Evolutionary conservation across 208 protist genomes (phyloP), one percentile per base, ranked within the genome.

Genomic region (Novymonas esmeraldas): DNA sequence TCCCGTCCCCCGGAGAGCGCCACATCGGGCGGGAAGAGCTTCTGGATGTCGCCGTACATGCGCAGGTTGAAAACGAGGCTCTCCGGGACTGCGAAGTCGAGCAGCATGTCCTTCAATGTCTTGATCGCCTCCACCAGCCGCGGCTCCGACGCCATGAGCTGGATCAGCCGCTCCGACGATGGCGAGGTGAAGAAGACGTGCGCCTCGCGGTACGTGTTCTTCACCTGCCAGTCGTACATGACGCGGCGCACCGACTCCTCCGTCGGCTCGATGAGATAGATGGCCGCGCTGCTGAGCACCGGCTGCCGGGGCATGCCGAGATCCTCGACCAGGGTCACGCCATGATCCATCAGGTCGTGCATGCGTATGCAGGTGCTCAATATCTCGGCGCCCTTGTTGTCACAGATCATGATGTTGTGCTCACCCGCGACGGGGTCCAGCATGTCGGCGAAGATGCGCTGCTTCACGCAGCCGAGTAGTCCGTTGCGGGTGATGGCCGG

Each of bases 331-430:
- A 93, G 73, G 18, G 83, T 84, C 11, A 93, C 76, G 52, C 82
- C 84, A 60, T 91, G 84, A 42, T 81, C 79, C 84, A 92, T 89
- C 42, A 95, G 64, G 44, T 95, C 86, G 62, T 90, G 73, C 76
- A 95, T 86, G 62, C 84, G 82, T 39, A 90, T 42, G 49, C 73
- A 88, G 18, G 57, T 77, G 62, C 81, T 92, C 24, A 95, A 70
- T 38, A 91, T 68, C 33, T 84, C 66, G 13, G 84, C 78, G 0
- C 76, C 78, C 6, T 64, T 56, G n/a, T 73, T 63, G 49, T 95
- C 89, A 60, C 81, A 91, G 9, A 95, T 71, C 39, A 93, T 62
- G 51, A 93, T 82, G 62, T 94, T 94, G 69, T 82, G 86, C 6
- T 61, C 28, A 14, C 77, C 82, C 3, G 60, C 51, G 1, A 90